These are phyloP conservation scores for Solanum piurae DNA, from an alignment of 257 asterid species.

Conservation along the genomic window DNA sequence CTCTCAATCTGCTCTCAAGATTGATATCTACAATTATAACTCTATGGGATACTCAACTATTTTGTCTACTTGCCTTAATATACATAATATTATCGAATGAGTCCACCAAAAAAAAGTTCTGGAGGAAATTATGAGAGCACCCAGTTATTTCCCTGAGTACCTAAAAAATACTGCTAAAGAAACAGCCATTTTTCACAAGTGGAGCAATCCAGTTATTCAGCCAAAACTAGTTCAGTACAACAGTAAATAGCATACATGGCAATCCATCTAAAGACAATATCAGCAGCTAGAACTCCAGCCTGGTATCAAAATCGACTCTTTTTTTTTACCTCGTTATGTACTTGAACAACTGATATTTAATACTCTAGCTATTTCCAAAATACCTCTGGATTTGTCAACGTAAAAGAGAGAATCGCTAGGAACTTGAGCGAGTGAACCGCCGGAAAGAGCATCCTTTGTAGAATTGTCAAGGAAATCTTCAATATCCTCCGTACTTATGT, in stretches of 20 bases:
- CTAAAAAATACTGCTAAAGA: not conserved
- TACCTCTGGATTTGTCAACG: conserved; percentile 87
- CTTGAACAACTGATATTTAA: not conserved
- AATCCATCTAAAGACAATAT: not conserved
- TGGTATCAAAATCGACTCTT: not conserved
- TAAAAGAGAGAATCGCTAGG: conserved; percentile 66
- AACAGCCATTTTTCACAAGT: not conserved
- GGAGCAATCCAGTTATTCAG: not conserved
- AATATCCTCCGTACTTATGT: conserved; percentile 81
- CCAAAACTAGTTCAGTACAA: not conserved
- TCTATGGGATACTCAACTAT: not conserved
- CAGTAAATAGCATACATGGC: not conserved
- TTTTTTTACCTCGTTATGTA: not conserved
- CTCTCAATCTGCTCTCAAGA: not conserved
- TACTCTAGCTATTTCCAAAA: not conserved
- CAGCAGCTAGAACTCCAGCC: not conserved
- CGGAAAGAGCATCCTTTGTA: conserved; percentile 91
- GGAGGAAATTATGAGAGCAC: not conserved
- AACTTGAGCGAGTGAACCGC: conserved; percentile 68
- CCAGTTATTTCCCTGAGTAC: not conserved
- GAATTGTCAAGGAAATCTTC: conserved; percentile 77
- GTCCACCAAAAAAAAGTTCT: not conserved
- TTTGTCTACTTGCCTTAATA: not conserved
- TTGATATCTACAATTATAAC: not conserved
- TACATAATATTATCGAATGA: not conserved